A percentile compares a stretch with the other conserved stretches of the same genome.
Evolutionary conservation across 306 rosid genomes (phyloP).

Genomic region (Trichosanthes cucumerina): DNA sequence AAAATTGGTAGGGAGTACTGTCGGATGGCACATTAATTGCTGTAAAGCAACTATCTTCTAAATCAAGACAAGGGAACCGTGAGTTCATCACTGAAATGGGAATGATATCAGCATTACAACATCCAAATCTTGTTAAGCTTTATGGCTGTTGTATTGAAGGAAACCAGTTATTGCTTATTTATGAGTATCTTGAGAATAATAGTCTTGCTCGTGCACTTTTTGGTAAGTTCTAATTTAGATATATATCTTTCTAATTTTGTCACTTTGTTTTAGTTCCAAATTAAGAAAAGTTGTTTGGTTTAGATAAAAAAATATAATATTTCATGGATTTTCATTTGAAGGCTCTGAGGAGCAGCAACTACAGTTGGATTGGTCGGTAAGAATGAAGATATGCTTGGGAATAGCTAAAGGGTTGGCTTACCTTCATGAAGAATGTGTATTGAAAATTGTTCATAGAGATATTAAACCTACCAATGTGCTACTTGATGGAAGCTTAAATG

Average conservation of each 20-base stretch:
- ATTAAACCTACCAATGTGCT: constrained; percentile 79
- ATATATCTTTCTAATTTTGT: not conserved
- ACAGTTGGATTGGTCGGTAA: constrained; percentile 58
- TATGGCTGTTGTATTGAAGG: not conserved
- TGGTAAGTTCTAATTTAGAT: not conserved
- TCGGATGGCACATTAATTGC: not conserved
- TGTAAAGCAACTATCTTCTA: not conserved
- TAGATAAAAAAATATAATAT: too few species aligned
- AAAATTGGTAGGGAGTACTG: not conserved
- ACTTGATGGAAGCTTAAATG: constrained; percentile 59
- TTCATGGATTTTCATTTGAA: not conserved
- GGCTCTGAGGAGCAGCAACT: constrained; percentile 33
- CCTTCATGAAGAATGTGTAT: constrained; percentile 74
- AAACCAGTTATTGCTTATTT: not conserved
- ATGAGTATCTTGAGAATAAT: constrained; percentile 16
- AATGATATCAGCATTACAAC: not conserved
- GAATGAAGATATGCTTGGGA: constrained; percentile 54
- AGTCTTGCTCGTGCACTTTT: not conserved
- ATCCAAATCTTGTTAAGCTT: not conserved
- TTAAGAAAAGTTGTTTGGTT: too few species aligned
- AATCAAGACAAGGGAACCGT: not conserved
- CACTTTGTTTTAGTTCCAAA: not conserved
- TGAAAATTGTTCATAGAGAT: constrained; percentile 83
- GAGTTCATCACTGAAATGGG: not conserved
- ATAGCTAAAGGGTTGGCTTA: constrained; percentile 69